phyloP scores from a whole-genome alignment of 495 filamentous ascomycete genomes.

The Penicillium atrosanguineum region DNA sequence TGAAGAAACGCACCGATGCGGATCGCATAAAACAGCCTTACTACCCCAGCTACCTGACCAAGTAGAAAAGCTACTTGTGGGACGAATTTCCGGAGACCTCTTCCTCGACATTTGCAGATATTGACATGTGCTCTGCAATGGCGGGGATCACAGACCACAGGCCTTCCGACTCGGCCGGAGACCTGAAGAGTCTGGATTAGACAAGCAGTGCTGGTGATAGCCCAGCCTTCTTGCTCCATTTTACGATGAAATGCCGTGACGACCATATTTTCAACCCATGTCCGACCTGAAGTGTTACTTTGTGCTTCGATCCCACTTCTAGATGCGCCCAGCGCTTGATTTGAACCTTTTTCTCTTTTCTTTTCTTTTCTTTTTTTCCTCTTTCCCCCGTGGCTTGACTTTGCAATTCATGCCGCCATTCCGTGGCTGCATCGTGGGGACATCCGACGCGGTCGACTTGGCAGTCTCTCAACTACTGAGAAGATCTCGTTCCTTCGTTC shows the following conservation, averaged over 20 bases:
- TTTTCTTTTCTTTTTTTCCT: background rate
- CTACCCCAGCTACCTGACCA: constrained; percentile 30
- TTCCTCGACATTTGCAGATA: background rate
- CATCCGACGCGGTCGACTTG: background rate
- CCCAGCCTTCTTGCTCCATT: constrained; percentile 1
- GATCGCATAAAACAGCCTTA: constrained; percentile 40
- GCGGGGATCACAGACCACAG: background rate
- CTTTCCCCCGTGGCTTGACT: background rate
- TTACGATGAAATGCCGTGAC: constrained; percentile 43
- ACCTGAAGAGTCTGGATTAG: background rate
- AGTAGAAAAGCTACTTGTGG: constrained; percentile 15
- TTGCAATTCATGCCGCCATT: background rate
- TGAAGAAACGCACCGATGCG: constrained; percentile 48
- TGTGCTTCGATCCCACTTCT: constrained; percentile 18
- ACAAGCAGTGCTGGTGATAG: background rate
- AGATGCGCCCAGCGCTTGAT: constrained; percentile 23
- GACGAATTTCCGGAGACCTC: background rate
- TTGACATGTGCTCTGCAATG: background rate
- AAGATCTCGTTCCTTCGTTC: background rate
- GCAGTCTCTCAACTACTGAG: background rate
- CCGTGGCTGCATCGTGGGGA: background rate
- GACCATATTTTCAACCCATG: constrained; percentile 20
- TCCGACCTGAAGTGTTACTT: constrained; percentile 8
- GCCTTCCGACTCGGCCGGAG: background rate
- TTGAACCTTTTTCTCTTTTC: background rate